Evolutionary conservation across 176 grass and related monocot species (phyloP).

Genomic region (Typha latifolia): DNA sequence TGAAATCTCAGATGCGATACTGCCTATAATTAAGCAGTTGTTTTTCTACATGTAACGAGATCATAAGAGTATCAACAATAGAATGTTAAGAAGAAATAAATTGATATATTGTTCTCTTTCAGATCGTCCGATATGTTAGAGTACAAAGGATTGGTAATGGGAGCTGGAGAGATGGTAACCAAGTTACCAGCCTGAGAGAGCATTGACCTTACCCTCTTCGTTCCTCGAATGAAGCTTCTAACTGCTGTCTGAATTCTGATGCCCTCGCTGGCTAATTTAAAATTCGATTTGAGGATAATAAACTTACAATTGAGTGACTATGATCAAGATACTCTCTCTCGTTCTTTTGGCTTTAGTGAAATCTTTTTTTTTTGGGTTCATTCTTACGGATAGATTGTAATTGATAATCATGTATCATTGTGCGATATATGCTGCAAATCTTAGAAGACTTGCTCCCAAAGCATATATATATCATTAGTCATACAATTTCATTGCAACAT

Average conservation of each 20-base stretch:
- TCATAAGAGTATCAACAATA: not conserved
- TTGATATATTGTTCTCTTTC: not conserved
- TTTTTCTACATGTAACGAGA: not conserved
- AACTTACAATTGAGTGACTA: too few relatives aligned
- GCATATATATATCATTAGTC: too few relatives aligned
- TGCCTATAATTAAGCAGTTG: not conserved
- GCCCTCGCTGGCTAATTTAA: not conserved
- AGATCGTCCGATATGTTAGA: conserved; percentile 39
- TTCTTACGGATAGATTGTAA: too few relatives aligned
- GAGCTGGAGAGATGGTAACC: conserved; percentile 45
- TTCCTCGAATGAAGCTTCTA: conserved; percentile 36
- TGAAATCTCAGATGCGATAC: not conserved
- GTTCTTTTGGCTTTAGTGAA: too few relatives aligned
- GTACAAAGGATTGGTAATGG: conserved; percentile 33
- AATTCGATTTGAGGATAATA: too few relatives aligned
- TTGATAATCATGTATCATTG: too few relatives aligned
- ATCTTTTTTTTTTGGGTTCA: too few relatives aligned
- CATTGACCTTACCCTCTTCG: conserved; percentile 12
- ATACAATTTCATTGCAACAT: too few relatives aligned
- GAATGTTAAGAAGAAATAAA: too few relatives aligned
- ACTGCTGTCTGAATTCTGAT: conserved; percentile 15
- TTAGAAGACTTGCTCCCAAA: too few relatives aligned
- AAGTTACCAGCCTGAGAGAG: conserved; percentile 32
- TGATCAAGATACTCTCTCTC: too few relatives aligned
- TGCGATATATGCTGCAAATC: too few relatives aligned